Percentiles rank a stretch among this genome's conserved stretches.
phyloP scores from a whole-genome alignment of 129 eudicot species.

The Escallonia rubra region DNA sequence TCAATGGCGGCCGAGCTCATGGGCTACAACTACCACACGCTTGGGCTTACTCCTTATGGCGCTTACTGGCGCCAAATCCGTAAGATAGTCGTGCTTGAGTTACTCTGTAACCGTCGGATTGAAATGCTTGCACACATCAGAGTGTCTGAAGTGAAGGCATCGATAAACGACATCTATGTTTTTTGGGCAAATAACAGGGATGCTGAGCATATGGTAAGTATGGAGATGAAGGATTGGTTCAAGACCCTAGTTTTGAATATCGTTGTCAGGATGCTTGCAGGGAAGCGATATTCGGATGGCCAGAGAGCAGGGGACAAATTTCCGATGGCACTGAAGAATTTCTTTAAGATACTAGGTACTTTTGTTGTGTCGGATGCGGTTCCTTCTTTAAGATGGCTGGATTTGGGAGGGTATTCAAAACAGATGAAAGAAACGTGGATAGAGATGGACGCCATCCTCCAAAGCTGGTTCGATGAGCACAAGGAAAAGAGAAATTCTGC shows the following conservation, averaged over 20 bases:
- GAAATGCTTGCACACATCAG: background rate
- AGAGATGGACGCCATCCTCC: slow-evolving; percentile 17
- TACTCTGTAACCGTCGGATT: slow-evolving; percentile 8
- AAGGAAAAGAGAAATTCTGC: background rate
- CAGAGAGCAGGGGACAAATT: slow-evolving; percentile 3
- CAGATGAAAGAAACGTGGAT: slow-evolving; percentile 12
- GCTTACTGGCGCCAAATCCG: slow-evolving; percentile 27
- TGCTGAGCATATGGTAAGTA: slow-evolving; percentile 3
- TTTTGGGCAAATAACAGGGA: slow-evolving; percentile 8
- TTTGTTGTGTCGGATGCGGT: slow-evolving; percentile 29
- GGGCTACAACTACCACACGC: slow-evolving; percentile 18
- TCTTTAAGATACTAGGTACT: slow-evolving; percentile 14
- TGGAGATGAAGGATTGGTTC: slow-evolving; percentile 19
- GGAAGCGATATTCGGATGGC: background rate
- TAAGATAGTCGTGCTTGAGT: slow-evolving; percentile 14
- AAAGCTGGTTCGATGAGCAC: slow-evolving; percentile 26
- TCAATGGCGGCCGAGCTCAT: background rate
- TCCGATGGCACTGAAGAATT: slow-evolving; percentile 3
- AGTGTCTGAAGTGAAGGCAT: slow-evolving; percentile 4
- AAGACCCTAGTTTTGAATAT: background rate
- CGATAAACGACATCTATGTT: slow-evolving; percentile 4
- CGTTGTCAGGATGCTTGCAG: slow-evolving; percentile 3
- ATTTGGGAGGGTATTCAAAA: slow-evolving; percentile 19
- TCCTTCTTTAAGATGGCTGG: slow-evolving; percentile 22
- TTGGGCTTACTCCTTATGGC: slow-evolving; percentile 14